phyloP scores from a whole-genome alignment of 2,329 filamentous ascomycete species.

The Arthrobotrys entomopaga region DNA sequence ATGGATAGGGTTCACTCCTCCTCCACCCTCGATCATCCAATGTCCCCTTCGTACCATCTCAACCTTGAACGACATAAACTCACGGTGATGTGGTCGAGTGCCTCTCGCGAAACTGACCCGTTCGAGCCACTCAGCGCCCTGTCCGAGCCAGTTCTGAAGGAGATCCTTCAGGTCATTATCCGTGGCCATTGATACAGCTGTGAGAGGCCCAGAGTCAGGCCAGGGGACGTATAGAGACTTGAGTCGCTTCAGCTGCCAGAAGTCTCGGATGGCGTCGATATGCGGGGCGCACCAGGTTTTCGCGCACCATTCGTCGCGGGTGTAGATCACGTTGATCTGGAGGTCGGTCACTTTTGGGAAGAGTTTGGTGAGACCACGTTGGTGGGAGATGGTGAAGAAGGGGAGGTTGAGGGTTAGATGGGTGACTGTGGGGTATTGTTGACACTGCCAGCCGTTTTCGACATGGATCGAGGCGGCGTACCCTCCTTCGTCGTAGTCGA shows the following conservation, averaged over 20 bases:
- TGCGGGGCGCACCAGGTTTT: neutral
- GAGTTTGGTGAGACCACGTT: neutral
- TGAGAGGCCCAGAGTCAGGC: neutral
- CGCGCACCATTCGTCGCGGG: no score
- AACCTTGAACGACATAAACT: neutral
- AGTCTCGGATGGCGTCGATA: neutral
- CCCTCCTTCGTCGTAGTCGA: neutral
- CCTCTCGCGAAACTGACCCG: neutral
- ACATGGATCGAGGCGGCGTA: neutral
- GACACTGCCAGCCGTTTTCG: neutral
- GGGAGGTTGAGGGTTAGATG: constrained; percentile 3
- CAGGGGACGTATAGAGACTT: neutral
- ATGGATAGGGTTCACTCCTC: no score
- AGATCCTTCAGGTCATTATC: neutral
- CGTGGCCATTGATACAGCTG: neutral
- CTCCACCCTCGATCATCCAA: neutral
- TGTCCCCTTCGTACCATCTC: neutral
- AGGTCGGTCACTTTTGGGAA: neutral
- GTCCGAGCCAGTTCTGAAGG: neutral
- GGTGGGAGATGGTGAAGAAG: neutral
- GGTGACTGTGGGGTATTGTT: constrained; percentile 2
- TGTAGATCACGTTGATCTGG: neutral
- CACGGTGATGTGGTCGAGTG: neutral
- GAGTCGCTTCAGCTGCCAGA: neutral
- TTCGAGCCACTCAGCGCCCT: neutral